Evolutionary conservation across 345 rosid genomes (phyloP).

Genomic region (Zanthoxylum bungeanum): DNA sequence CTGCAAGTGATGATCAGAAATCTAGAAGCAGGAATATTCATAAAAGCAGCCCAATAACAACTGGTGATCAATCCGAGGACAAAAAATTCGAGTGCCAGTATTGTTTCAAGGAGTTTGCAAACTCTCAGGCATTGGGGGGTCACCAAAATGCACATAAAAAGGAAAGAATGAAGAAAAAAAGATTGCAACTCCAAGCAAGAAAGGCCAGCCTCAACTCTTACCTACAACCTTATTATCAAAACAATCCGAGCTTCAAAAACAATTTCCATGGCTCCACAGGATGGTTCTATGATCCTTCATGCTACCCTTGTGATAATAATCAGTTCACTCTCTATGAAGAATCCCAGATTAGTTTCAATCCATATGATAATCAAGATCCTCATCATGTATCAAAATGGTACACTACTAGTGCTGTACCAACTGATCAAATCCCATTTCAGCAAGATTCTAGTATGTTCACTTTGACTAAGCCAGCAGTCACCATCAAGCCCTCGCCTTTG

Average conservation of each 20-base stretch:
- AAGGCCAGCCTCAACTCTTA: slow-evolving; percentile 66
- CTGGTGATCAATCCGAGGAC: slow-evolving; percentile 15
- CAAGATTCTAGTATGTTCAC: slow-evolving; percentile 35
- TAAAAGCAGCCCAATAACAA: slow-evolving; percentile 5
- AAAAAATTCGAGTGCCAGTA: slow-evolving; percentile 89
- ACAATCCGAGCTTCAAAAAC: slow-evolving; percentile 26
- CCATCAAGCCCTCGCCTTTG: slow-evolving; percentile 36
- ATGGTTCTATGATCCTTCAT: slow-evolving; percentile 44
- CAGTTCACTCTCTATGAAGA: slow-evolving; percentile 41
- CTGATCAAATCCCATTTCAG: slow-evolving; percentile 28
- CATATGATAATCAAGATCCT: slow-evolving; percentile 26
- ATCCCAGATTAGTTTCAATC: slow-evolving; percentile 66
- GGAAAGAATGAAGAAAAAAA: slow-evolving; percentile 87
- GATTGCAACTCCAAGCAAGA: slow-evolving; percentile 88
- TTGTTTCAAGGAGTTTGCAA: slow-evolving; percentile 82
- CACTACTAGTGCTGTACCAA: background rate
- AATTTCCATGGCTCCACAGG: slow-evolving; percentile 22
- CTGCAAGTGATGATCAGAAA: slow-evolving; percentile 17
- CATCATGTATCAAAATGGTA: slow-evolving; percentile 21
- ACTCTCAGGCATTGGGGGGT: slow-evolving; percentile 96
- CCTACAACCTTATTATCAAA: slow-evolving; percentile 47
- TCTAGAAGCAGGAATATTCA: slow-evolving; percentile 13
- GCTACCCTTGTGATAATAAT: slow-evolving; percentile 19
- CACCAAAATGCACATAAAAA: slow-evolving; percentile 99
- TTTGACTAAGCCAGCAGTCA: slow-evolving; percentile 32